A percentile compares a stretch with the other conserved stretches of the same genome.
These are phyloP conservation scores for Cercospora zeina DNA, from an alignment of 2,329 filamentous ascomycete species.

Conservation along the genomic window DNA sequence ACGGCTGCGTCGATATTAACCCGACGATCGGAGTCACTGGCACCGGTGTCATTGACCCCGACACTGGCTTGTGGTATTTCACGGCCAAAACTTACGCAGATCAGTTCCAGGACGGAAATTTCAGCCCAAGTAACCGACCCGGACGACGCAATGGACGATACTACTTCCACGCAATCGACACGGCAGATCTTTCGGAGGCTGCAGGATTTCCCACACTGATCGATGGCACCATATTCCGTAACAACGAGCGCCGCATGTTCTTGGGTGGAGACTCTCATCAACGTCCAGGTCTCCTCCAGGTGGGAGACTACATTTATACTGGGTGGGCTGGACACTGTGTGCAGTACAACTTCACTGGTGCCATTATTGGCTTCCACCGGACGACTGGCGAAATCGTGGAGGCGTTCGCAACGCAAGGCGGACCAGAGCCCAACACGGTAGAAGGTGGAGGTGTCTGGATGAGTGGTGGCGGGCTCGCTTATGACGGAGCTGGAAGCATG, in stretches of 20 bases:
- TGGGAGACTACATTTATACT: slow-evolving; percentile 20
- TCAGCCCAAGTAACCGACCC: slow-evolving; percentile 11
- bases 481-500: slow-evolving; percentile 20
- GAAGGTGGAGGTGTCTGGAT: slow-evolving; percentile 19
- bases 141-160: slow-evolving; percentile 18
- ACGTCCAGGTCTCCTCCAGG: slow-evolving; percentile 17
- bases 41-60: slow-evolving; percentile 20
- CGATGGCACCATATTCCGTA: slow-evolving; percentile 12
- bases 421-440: slow-evolving; percentile 11
- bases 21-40: slow-evolving; percentile 16
- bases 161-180: slow-evolving; percentile 19
- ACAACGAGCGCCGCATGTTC: slow-evolving; percentile 14
- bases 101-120: slow-evolving; percentile 15
- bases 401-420: slow-evolving; percentile 16
- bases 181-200: slow-evolving; percentile 14
- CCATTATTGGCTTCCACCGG: slow-evolving; percentile 14
- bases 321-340: slow-evolving; percentile 19
- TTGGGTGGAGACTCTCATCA: slow-evolving; percentile 17
- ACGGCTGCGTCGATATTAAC: slow-evolving; percentile 11
- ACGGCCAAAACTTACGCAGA: slow-evolving; percentile 18
- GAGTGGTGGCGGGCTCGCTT: slow-evolving; percentile 19
- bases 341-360: slow-evolving; percentile 19
- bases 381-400: slow-evolving; percentile 15
- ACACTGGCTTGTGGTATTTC: slow-evolving; percentile 18
- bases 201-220: slow-evolving; percentile 11